Base-by-base conservation (phyloP, 2,329 filamentous ascomycete species). In the Exutisphaerella laricina region DNA sequence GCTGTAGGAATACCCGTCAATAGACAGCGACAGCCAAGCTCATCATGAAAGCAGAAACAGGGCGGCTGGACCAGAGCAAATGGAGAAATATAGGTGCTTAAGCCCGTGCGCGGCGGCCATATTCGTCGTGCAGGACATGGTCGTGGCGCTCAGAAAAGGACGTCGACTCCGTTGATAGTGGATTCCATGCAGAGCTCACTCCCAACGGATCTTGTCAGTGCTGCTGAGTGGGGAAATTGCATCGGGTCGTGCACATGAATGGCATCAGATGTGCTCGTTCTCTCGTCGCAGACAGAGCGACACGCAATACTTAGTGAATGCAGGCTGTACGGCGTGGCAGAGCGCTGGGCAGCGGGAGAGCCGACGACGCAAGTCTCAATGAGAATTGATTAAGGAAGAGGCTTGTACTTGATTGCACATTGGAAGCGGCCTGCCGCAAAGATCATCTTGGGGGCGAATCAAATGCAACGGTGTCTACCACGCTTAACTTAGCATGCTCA, bases 381-480 rank as follows among this genome's bases (percentile, higher is more conserved):
- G 36, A 18, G 30, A 20, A 39, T 39, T 39, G 35, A 38, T 28
- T 38, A 23, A 38, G 22, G 35, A 5, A 7, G 22, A 17, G 35
- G 35, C 18, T 23, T 38, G 20, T 7, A 14, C 17, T n/a, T n/a
- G 4, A 14, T 31, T 17, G 30, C n/a, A n/a, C n/a, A n/a, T n/a
- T n/a, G n/a, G n/a, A n/a, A n/a, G n/a, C n/a, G n/a, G n/a, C n/a
- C n/a, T n/a, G n/a, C n/a, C n/a, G n/a, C n/a, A n/a, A n/a, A n/a
- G n/a, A n/a, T n/a, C n/a, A n/a, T 33, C 7, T 33, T 33, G 14
- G 8, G 17, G n/a, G 14, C 30, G 30, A 33, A 33, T 33, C 30
- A 33, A 18, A n/a, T n/a, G n/a, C n/a, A n/a, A n/a, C n/a, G n/a
- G n/a, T n/a, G n/a, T n/a, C n/a, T n/a, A n/a, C n/a, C n/a, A n/a